phyloP scores from a whole-genome alignment of 371 early-diverging fungal species.

The Modicella reniformis region DNA sequence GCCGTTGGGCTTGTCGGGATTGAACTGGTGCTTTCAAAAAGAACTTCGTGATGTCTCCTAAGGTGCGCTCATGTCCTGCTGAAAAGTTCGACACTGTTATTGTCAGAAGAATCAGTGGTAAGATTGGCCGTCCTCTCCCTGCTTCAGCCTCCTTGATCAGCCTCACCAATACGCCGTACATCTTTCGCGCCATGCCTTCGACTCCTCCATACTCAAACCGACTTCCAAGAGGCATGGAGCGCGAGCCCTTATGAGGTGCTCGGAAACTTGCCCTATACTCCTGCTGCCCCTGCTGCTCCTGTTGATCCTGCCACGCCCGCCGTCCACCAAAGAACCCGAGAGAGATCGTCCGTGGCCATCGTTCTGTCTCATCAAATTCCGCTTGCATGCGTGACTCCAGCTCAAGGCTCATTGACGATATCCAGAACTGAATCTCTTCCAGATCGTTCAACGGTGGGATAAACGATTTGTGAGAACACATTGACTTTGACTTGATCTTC shows the following conservation, averaged over 20 bases:
- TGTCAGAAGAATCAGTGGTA: constrained; percentile 37
- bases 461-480: constrained; percentile 69
- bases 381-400: constrained; percentile 54
- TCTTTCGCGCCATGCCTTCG: constrained; percentile 40
- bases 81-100: constrained; percentile 40
- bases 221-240: constrained; percentile 44
- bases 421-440: constrained; percentile 64
- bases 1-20: constrained; percentile 4
- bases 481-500: constrained; percentile 60
- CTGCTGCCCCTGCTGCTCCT: constrained; percentile 12
- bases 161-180: constrained; percentile 30
- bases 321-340: constrained; percentile 48
- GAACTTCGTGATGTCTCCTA: constrained; percentile 47
- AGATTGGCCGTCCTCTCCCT: constrained; percentile 27
- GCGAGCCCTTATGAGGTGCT: constrained; percentile 32
- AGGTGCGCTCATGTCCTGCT: constrained; percentile 29
- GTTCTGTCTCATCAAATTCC: constrained; percentile 41
- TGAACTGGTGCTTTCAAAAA: constrained; percentile 34
- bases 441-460: constrained; percentile 56
- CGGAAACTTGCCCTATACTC: constrained; percentile 26
- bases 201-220: constrained; percentile 49
- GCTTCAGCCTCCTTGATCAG: constrained; percentile 39
- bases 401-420: constrained; percentile 67
- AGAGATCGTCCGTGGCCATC: constrained; percentile 48
- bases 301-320: constrained; percentile 10